These are phyloP conservation scores for Chimonanthus salicifolius DNA, from an alignment of 164 flowering plant species.

Conservation along the genomic window DNA sequence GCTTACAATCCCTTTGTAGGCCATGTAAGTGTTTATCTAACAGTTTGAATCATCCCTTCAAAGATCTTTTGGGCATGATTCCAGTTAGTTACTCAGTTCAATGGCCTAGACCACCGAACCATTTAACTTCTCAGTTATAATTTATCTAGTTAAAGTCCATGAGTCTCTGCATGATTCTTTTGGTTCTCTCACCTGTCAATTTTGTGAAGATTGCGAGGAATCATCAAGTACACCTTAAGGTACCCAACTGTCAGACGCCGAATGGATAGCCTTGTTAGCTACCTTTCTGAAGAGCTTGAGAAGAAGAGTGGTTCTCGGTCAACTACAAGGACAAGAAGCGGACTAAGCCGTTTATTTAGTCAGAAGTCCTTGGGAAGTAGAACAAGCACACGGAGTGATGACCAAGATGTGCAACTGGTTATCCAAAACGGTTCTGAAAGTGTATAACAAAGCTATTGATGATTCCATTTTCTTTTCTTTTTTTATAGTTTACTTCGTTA, in stretches of 20 bases:
- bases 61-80: too few species aligned
- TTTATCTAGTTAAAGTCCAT: too few species aligned
- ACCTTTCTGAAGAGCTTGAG: slow-evolving; percentile 43
- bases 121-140: too few species aligned
- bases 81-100: too few species aligned
- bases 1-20: too few species aligned
- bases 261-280: slow-evolving; percentile 35
- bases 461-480: background rate
- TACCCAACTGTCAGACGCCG: slow-evolving; percentile 77
- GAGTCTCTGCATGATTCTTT: background rate
- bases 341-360: slow-evolving; percentile 39
- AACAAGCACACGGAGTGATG: slow-evolving; percentile 29
- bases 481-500: too few species aligned
- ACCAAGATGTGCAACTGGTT: slow-evolving; percentile 31
- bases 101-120: too few species aligned
- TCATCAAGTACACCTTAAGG: slow-evolving; percentile 69
- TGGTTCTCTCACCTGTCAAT: background rate
- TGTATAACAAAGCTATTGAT: slow-evolving; percentile 14
- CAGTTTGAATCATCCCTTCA: too few species aligned
- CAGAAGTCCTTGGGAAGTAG: slow-evolving; percentile 44
- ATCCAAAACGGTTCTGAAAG: slow-evolving; percentile 23
- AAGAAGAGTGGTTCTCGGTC: slow-evolving; percentile 33
- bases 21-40: too few species aligned
- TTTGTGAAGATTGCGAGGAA: slow-evolving; percentile 63
- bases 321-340: slow-evolving; percentile 41